A percentile compares a stretch with the other conserved stretches of the same genome.
Conservation (phyloP, 2,329 filamentous ascomycete genomes). For the Colletotrichum filicis region DNA sequence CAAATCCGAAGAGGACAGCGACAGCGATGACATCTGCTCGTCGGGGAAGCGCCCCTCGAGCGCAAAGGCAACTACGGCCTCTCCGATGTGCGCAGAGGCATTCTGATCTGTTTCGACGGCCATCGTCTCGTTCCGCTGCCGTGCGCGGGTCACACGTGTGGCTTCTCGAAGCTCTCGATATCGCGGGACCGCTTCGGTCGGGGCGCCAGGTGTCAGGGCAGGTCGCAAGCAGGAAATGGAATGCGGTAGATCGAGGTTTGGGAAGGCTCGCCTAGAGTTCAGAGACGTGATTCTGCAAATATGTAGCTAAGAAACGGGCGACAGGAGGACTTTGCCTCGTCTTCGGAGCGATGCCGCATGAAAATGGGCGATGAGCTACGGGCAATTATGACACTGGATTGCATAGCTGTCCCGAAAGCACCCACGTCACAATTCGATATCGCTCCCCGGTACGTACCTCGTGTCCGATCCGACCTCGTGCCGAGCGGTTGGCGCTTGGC, state of each 20-base stretch:
- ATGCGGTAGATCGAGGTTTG: neutral
- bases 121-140: constrained; percentile 39
- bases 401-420: constrained; percentile 33
- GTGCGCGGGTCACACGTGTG: neutral
- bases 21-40: constrained; percentile 49
- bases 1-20: constrained; percentile 51
- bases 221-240: neutral
- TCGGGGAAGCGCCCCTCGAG: constrained; percentile 53
- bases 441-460: neutral
- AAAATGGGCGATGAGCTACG: neutral
- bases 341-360: neutral
- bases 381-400: constrained; percentile 8
- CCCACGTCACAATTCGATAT: constrained; percentile 28
- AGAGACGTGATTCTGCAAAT: neutral
- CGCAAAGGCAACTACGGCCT: constrained; percentile 53
- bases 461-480: constrained; percentile 4
- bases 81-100: constrained; percentile 44
- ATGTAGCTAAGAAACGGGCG: neutral
- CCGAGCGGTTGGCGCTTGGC: constrained; percentile 4
- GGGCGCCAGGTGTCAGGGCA: neutral
- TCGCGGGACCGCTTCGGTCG: neutral
- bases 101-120: constrained; percentile 42
- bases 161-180: constrained; percentile 7
- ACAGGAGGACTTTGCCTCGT: constrained; percentile 15
- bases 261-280: neutral